These are phyloP conservation scores for Picocystis salinarum DNA, from an alignment of 139 green algal genomes.

Conservation along the genomic window DNA sequence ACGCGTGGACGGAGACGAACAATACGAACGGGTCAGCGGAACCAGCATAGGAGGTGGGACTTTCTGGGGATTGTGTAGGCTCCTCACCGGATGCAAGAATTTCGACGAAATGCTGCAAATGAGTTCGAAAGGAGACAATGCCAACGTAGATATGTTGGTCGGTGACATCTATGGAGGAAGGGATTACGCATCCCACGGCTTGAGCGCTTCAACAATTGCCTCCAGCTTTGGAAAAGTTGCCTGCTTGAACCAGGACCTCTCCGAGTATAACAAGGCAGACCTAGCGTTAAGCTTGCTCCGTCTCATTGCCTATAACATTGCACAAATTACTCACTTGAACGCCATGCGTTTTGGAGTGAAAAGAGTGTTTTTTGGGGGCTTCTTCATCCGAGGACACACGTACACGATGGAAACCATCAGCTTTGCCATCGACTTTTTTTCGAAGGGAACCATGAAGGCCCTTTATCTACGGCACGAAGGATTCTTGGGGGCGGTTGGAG, in stretches of 20 bases:
- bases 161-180: conserved; percentile 94
- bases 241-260: neutral
- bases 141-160: conserved; percentile 93
- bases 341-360: conserved; percentile 72
- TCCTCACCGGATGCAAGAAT: conserved; percentile 32
- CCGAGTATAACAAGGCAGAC: conserved; percentile 29
- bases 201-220: conserved; percentile 84
- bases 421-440: conserved; percentile 95
- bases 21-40: conserved; percentile 69
- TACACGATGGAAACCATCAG: conserved; percentile 99
- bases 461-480: conserved; percentile 85
- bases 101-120: conserved; percentile 97
- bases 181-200: conserved; percentile 80
- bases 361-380: conserved; percentile 68
- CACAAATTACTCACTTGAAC: conserved; percentile 67
- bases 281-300: conserved; percentile 72
- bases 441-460: conserved; percentile 83
- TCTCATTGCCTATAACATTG: conserved; percentile 99
- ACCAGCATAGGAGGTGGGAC: conserved; percentile 91
- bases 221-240: conserved; percentile 80
- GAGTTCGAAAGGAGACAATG: conserved; percentile 63
- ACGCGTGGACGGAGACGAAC: conserved; percentile 30
- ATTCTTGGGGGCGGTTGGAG: conserved; percentile 85
- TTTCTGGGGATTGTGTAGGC: conserved; percentile 86
- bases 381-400: conserved; percentile 95